A percentile compares a stretch with the other conserved stretches of the same genome.
These are phyloP conservation scores for Nannochloris sp. DNA, from an alignment of 139 green algal species.

Conservation along the genomic window DNA sequence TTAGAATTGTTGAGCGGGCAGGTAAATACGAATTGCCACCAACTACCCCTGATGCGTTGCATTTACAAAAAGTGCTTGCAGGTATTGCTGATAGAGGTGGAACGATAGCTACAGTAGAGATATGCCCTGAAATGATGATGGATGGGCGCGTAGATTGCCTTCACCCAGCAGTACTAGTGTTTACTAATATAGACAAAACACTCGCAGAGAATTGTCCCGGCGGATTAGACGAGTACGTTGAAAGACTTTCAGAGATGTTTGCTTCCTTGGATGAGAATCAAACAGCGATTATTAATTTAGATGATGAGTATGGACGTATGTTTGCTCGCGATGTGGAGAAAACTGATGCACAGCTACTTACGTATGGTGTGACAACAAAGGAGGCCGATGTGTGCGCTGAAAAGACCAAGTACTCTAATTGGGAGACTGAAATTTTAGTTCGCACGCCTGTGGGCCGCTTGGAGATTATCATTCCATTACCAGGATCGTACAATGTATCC, in stretches of 20 bases:
- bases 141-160: conserved; percentile 7
- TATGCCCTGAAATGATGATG: conserved; percentile 20
- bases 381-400: conserved; percentile 58
- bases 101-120: conserved; percentile 36
- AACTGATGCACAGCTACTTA: conserved; percentile 49
- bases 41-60: conserved; percentile 55
- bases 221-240: conserved; percentile 8
- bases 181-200: conserved; percentile 63
- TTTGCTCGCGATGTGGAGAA: background rate
- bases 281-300: conserved; percentile 85
- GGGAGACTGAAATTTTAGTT: conserved; percentile 64
- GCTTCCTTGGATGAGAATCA: conserved; percentile 45
- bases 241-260: conserved; percentile 52
- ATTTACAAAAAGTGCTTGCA: conserved; percentile 69
- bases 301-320: conserved; percentile 20
- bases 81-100: conserved; percentile 77
- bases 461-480: conserved; percentile 68
- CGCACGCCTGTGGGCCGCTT: conserved; percentile 36
- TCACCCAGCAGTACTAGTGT: conserved; percentile 62
- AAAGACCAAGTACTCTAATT: conserved; percentile 52
- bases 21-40: conserved; percentile 54
- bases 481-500: conserved; percentile 78
- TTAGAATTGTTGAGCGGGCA: conserved; percentile 64
- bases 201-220: conserved; percentile 3
- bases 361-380: conserved; percentile 39